Evolutionary conservation across 2,329 filamentous ascomycete genomes (phyloP).

Genomic region (Geoglossum cookeanum): DNA sequence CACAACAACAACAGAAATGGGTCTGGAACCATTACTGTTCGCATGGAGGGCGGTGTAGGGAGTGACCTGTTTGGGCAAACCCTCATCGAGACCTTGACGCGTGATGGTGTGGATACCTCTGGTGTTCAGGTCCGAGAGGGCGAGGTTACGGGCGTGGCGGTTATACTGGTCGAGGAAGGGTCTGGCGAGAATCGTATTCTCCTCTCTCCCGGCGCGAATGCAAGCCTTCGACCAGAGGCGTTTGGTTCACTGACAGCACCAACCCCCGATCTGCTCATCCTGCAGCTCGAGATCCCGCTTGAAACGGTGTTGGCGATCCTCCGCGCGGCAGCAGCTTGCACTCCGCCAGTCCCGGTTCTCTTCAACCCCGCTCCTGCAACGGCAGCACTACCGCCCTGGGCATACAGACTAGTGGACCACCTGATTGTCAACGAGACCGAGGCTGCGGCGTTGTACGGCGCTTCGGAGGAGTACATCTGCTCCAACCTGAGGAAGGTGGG

Average conservation of each 20-base stretch:
- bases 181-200: conserved; percentile 62
- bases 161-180: conserved; percentile 56
- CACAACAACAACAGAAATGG: background rate
- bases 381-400: conserved; percentile 47
- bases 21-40: conserved; percentile 26
- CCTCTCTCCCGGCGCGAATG: conserved; percentile 52
- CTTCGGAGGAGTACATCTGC: conserved; percentile 13
- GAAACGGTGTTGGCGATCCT: conserved; percentile 45
- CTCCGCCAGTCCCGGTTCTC: conserved; percentile 37
- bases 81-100: conserved; percentile 37
- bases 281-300: conserved; percentile 63
- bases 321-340: conserved; percentile 23
- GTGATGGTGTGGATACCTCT: conserved; percentile 41
- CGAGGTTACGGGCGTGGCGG: conserved; percentile 47
- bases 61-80: conserved; percentile 43
- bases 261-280: conserved; percentile 43
- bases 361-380: conserved; percentile 58
- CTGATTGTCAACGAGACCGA: conserved; percentile 85
- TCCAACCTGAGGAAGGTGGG: conserved; percentile 15
- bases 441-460: conserved; percentile 50
- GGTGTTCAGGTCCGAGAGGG: conserved; percentile 29
- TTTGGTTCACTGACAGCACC: conserved; percentile 20
- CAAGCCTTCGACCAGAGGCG: conserved; percentile 23
- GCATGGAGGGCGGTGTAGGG: conserved; percentile 60
- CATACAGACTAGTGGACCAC: conserved; percentile 51